These are phyloP conservation scores for Tremellales sp. DNA, from an alignment of 1,284 basidiomycete genomes.

Conservation along the genomic window DNA sequence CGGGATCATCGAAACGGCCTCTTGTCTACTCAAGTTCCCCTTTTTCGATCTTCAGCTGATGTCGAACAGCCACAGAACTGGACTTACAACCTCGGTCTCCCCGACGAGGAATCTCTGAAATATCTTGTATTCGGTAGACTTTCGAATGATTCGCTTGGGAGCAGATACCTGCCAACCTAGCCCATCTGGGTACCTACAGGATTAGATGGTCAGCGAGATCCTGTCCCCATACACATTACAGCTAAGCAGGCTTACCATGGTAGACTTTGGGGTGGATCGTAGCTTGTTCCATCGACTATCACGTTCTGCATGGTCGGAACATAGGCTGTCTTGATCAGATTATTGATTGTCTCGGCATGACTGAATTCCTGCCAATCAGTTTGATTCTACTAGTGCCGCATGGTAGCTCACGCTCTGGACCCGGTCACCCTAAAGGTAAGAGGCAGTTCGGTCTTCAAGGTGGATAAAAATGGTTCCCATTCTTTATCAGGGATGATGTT, in stretches of 20 bases:
- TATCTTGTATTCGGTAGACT: slow-evolving; percentile 87
- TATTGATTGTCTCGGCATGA: slow-evolving; percentile 67
- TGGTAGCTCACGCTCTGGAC: slow-evolving; percentile 64
- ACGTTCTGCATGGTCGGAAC: slow-evolving; percentile 73
- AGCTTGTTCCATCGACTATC: slow-evolving; percentile 63
- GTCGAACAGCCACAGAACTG: not conserved
- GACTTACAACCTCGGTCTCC: slow-evolving; percentile 88
- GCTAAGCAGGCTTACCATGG: slow-evolving; percentile 60
- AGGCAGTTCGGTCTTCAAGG: slow-evolving; percentile 71
- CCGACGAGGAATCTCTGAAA: slow-evolving; percentile 97
- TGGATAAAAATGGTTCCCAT: slow-evolving; percentile 71
- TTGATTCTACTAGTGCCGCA: not conserved
- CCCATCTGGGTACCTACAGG: slow-evolving; percentile 83
- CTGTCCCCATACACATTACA: not conserved
- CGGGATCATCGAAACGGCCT: slow-evolving; percentile 98
- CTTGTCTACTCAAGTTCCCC: slow-evolving; percentile 95
- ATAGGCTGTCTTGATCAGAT: slow-evolving; percentile 68
- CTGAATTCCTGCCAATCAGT: slow-evolving; percentile 47
- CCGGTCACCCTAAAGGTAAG: slow-evolving; percentile 93
- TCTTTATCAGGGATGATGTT: slow-evolving; percentile 55
- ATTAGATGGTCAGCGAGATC: not conserved
- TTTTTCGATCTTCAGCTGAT: slow-evolving; percentile 37
- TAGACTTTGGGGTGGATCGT: slow-evolving; percentile 74
- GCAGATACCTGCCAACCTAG: slow-evolving; percentile 96
- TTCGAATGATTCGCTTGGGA: slow-evolving; percentile 82